Conservation (phyloP, 768 basidiomycete genomes). For the Xerocomellus dryophilus region DNA sequence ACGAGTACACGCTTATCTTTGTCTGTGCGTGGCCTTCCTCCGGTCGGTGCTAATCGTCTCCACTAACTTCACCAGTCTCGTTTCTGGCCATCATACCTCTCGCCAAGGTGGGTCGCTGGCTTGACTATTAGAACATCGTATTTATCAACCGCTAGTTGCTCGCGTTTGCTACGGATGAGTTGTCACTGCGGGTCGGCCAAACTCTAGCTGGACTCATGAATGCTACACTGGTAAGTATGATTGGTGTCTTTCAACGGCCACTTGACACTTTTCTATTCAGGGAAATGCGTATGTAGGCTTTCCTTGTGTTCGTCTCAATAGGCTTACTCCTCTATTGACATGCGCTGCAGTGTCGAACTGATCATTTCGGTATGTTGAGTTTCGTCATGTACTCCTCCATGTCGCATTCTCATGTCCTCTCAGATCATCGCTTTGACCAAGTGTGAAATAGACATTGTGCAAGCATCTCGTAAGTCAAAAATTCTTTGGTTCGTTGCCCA, state of each 20-base stretch:
- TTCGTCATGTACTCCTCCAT: background rate
- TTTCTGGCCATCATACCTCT: conserved; percentile 82
- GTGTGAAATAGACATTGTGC: conserved; percentile 77
- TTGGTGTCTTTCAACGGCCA: background rate
- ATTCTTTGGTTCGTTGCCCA: background rate
- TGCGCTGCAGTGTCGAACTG: conserved; percentile 43
- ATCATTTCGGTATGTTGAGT: conserved; percentile 57
- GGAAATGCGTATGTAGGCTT: conserved; percentile 27
- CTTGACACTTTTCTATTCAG: conserved; percentile 6
- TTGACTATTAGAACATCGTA: background rate
- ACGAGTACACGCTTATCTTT: conserved; percentile 61
- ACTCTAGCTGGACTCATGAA: conserved; percentile 81
- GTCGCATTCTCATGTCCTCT: background rate
- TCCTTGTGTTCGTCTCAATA: background rate
- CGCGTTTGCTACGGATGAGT: conserved; percentile 81
- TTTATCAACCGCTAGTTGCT: conserved; percentile 47
- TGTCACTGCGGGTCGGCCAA: conserved; percentile 78
- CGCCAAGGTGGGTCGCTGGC: conserved; percentile 52
- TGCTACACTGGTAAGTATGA: conserved; percentile 63
- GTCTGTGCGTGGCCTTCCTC: conserved; percentile 51
- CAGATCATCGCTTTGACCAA: conserved; percentile 76
- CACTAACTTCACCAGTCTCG: conserved; percentile 45
- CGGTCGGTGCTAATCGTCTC: background rate
- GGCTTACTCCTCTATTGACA: background rate
- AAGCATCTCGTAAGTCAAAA: conserved; percentile 62